These are phyloP conservation scores for Aspergillus incahuasiensis DNA, from an alignment of 495 filamentous ascomycete species.

Conservation along the genomic window DNA sequence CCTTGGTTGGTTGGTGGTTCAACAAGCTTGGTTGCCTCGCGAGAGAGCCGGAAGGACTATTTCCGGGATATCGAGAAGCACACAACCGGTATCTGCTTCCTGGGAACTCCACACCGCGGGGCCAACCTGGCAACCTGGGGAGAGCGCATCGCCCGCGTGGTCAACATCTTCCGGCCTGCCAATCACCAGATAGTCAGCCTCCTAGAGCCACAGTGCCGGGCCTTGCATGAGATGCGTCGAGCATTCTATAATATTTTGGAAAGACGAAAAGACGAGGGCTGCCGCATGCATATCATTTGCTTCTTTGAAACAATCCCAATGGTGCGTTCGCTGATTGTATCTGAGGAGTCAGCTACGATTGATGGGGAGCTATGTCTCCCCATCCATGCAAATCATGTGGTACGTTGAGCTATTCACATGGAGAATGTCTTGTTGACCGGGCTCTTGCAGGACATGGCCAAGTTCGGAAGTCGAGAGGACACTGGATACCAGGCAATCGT, in stretches of 20 bases:
- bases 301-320: neutral
- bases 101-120: neutral
- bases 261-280: neutral
- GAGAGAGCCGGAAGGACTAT: neutral
- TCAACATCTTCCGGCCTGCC: neutral
- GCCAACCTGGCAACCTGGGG: neutral
- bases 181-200: neutral
- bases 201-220: neutral
- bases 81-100: neutral
- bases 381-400: neutral
- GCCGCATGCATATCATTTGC: neutral
- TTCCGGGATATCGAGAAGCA: neutral
- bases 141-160: neutral
- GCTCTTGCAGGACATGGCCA: neutral
- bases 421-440: neutral
- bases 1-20: neutral
- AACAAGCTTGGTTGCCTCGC: neutral
- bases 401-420: neutral
- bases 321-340: neutral
- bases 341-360: neutral
- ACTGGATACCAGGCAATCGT: neutral
- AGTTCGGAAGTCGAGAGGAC: neutral
- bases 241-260: neutral
- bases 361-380: neutral
- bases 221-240: neutral